Percentiles rank a stretch among this genome's conserved stretches.
phyloP scores from a whole-genome alignment of 257 asterid genomes.

The Anisodus tanguticus region DNA sequence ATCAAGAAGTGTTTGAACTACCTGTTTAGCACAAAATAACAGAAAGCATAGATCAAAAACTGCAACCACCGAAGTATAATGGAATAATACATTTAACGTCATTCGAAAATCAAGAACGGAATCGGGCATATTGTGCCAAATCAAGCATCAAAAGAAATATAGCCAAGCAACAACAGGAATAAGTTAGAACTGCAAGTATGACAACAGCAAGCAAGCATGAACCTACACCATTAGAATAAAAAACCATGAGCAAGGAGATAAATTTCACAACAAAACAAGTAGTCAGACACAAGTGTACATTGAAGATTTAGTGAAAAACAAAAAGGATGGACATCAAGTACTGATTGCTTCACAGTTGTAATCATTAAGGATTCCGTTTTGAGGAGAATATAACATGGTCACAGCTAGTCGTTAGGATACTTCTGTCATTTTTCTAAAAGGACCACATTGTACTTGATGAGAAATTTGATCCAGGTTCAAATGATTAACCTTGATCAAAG shows the following conservation, averaged over 20 bases:
- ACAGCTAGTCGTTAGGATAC: background rate
- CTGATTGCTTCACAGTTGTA: background rate
- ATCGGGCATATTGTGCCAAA: conserved; percentile 15
- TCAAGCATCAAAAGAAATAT: conserved; percentile 4
- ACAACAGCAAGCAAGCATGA: conserved; percentile 1
- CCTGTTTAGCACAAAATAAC: conserved; percentile 57
- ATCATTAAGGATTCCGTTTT: background rate
- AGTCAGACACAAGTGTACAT: background rate
- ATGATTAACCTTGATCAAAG: background rate
- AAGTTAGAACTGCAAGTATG: conserved; percentile 14
- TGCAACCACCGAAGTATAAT: background rate
- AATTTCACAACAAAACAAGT: background rate
- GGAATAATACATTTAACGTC: background rate
- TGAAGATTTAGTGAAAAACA: background rate
- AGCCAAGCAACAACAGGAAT: background rate
- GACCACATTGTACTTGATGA: background rate
- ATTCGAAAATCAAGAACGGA: background rate
- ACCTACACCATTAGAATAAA: background rate
- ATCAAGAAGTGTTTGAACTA: conserved; percentile 94
- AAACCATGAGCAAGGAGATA: background rate
- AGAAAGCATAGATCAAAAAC: conserved; percentile 28
- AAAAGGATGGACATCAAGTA: background rate
- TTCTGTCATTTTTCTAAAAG: background rate
- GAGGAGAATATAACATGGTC: background rate
- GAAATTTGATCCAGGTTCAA: conserved; percentile 4